A percentile compares a stretch with the other conserved stretches of the same genome.
Conservation (phyloP, 306 rosid genomes). For the Luffa aegyptiaca region DNA sequence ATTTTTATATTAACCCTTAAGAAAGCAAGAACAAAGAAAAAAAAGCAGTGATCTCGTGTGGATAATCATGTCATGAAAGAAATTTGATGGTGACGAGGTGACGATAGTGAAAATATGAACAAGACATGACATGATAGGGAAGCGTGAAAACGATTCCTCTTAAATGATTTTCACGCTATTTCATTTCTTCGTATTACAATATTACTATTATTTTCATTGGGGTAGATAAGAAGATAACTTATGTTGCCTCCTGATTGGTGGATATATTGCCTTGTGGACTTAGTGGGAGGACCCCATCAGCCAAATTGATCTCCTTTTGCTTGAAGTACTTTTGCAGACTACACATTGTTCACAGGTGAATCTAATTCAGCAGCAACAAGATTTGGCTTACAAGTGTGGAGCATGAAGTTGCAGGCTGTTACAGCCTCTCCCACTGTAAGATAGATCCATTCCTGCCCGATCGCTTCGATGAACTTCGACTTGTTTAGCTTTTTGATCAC, state of each 20-base stretch:
- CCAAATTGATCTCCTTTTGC: not conserved
- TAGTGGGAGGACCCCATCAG: not conserved
- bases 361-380: not conserved
- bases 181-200: not conserved
- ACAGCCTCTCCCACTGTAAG: constrained; percentile 46
- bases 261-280: not conserved
- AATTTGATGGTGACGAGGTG: not conserved
- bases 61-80: not conserved
- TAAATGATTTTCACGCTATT: not conserved
- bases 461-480: constrained; percentile 22
- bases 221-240: not conserved
- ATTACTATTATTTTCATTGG: not conserved
- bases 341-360: constrained; percentile 18
- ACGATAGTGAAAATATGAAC: not conserved
- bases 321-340: not conserved
- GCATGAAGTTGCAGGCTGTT: constrained; percentile 28
- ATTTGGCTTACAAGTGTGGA: constrained; percentile 24
- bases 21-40: not conserved
- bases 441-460: constrained; percentile 32
- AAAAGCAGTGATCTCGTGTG: not conserved
- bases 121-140: not conserved
- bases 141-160: not conserved
- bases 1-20: not conserved
- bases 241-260: not conserved
- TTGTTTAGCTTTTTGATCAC: constrained; percentile 35